These are phyloP conservation scores for Cercospora sp. DNA, from an alignment of 2,329 filamentous ascomycete species.

Conservation along the genomic window DNA sequence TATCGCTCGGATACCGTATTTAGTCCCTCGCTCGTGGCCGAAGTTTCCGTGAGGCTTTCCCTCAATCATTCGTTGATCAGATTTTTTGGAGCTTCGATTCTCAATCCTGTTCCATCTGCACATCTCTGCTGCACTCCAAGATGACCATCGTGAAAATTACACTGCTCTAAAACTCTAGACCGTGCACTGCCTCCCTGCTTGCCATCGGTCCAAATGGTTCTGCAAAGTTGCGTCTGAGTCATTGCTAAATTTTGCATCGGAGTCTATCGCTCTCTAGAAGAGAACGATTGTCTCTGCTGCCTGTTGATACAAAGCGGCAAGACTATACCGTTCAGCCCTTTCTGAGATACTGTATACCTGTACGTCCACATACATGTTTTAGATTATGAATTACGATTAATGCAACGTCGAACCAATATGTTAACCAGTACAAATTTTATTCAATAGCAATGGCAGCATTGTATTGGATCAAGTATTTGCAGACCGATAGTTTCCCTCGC, in stretches of 20 bases:
- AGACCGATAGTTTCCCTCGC: background rate
- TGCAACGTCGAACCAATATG: background rate
- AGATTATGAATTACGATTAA: background rate
- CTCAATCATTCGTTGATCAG: background rate
- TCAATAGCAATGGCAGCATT: background rate
- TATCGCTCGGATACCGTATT: background rate
- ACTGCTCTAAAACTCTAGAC: background rate
- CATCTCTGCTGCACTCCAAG: background rate
- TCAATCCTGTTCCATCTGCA: accelerated
- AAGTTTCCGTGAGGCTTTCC: background rate
- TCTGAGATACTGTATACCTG: background rate
- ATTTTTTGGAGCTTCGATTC: background rate
- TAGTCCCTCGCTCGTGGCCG: background rate
- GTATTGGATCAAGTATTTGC: background rate
- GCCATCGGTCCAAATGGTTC: background rate
- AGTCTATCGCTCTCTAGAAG: background rate
- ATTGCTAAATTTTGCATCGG: background rate
- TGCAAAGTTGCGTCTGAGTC: background rate
- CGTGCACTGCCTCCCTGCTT: background rate
- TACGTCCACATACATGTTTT: background rate
- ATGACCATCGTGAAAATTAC: background rate
- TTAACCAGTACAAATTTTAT: background rate
- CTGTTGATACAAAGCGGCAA: background rate
- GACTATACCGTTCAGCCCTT: too few relatives aligned
- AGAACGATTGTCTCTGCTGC: background rate